Conservation (phyloP, 2,329 filamentous ascomycete species). For the Penicillium freii region DNA sequence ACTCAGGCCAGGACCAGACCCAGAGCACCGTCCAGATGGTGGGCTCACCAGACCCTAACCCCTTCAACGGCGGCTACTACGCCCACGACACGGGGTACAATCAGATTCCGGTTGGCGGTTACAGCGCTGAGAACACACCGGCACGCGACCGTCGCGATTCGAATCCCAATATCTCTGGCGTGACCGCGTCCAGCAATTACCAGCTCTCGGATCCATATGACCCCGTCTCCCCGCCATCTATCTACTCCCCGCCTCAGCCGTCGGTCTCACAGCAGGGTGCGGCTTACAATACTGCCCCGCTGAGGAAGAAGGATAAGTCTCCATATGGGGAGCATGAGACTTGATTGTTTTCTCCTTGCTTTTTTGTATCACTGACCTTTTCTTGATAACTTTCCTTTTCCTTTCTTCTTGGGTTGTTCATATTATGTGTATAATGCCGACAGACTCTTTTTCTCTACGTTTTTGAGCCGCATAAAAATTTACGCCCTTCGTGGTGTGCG, state of each 20-base stretch:
- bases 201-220: constrained; percentile 53
- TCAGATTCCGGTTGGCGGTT: constrained; percentile 9
- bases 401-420: not conserved
- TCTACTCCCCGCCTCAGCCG: constrained; percentile 62
- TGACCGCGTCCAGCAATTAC: constrained; percentile 17
- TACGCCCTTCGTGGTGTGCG: not conserved
- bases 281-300: not conserved
- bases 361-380: not conserved
- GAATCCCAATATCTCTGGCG: constrained; percentile 63
- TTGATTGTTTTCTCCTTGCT: not conserved
- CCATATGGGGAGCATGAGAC: constrained; percentile 4
- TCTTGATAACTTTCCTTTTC: not conserved
- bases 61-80: constrained; percentile 18
- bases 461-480: constrained; percentile 1
- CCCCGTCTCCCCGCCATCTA: constrained; percentile 72
- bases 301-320: constrained; percentile 5
- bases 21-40: constrained; percentile 13
- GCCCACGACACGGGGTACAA: constrained; percentile 16
- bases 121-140: constrained; percentile 54
- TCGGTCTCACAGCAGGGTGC: not conserved
- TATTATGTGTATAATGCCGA: constrained; percentile 1
- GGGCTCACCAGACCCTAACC: constrained; percentile 15
- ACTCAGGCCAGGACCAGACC: constrained; percentile 7
- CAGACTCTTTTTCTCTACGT: not conserved
- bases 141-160: constrained; percentile 63